Evolutionary conservation across 495 filamentous ascomycete genomes (phyloP), one percentile per base, ranked within the genome.

Genomic region (Daldinia concentrica): DNA sequence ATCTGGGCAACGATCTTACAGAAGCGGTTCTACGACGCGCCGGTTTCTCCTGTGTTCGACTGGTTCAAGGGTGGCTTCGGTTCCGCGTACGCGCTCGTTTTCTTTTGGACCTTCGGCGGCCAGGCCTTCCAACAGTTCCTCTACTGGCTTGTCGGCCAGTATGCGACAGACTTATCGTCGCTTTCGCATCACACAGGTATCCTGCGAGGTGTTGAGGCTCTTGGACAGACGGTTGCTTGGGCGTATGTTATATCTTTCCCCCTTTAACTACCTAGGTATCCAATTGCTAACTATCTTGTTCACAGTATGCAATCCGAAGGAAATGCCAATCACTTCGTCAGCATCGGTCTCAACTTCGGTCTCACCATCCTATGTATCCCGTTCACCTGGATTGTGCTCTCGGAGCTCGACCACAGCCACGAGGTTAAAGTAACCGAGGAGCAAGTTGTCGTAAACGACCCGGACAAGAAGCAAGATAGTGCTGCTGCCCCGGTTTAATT

Each of bases 191-290:
- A 77, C 41, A 78, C 76, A 0, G 76, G 76, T 26, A 78, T 78
- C 32, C 39, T 78, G 57, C 39, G 76, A 29, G 76, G 76, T 37
- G 61, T 78, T 12, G 76, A 78, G 61, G 76, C 76, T 22, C 39
- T 78, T 8, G 76, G 76, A 12, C 76, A 78, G 67, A 78, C 76
- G 11, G 76, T 78, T 39, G 76, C 76, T 64, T 78, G 76, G 76
- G 74, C 76, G 76, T 76, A 57, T 70, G 74, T 75, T 55, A 39
- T 64, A 58, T 41, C 37, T 48, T 52, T n/a, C 14, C 22, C 17
- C 32, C 22, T 15, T 39, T 30, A 22, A 54, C 27, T 36, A 14
- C 6, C 1, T 32, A 14, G 1, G 48, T 32, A 7, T 69, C 24
- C 11, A n/a, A 12, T 4, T 39, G 55, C 61, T 68, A 56, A 68